Percentiles rank a stretch among this genome's conserved stretches.
These are phyloP conservation scores for Fulvia fulva DNA, from an alignment of 2,329 filamentous ascomycete genomes.

Conservation along the genomic window DNA sequence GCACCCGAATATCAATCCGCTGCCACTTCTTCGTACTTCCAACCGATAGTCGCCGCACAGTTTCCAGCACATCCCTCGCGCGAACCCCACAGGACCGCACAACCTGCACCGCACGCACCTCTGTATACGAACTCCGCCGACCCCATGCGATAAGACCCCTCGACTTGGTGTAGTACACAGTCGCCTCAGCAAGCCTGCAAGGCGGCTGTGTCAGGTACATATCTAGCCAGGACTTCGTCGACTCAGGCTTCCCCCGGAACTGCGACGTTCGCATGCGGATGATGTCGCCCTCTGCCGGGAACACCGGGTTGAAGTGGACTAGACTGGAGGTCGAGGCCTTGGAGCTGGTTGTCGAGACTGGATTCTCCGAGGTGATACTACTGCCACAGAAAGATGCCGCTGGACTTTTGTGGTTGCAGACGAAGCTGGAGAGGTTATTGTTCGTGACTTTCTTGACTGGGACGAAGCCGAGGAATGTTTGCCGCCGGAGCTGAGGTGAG, in stretches of 20 bases:
- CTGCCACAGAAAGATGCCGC: background rate
- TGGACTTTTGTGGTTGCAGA: conserved; percentile 1
- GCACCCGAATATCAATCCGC: conserved; percentile 12
- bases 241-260: conserved; percentile 6
- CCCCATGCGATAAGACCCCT: background rate
- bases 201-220: conserved; percentile 19
- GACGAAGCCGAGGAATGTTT: conserved; percentile 11
- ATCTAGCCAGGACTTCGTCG: conserved; percentile 13
- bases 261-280: conserved; percentile 12
- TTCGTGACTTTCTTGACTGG: background rate
- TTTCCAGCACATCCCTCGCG: conserved; percentile 12
- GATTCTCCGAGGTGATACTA: background rate
- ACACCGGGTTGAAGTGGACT: conserved; percentile 14
- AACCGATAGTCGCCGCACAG: background rate
- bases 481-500: conserved; percentile 10
- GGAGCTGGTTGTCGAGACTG: background rate
- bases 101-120: background rate
- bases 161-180: conserved; percentile 8
- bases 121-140: conserved; percentile 4
- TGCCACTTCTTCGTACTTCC: conserved; percentile 10
- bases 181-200: conserved; percentile 8
- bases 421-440: conserved; percentile 4
- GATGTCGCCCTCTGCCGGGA: conserved; percentile 7
- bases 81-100: conserved; percentile 3
- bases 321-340: background rate